Percentiles rank a stretch among this genome's conserved stretches.
Conservation (phyloP, 2,329 filamentous ascomycete genomes). For the Diatrype stigma region DNA sequence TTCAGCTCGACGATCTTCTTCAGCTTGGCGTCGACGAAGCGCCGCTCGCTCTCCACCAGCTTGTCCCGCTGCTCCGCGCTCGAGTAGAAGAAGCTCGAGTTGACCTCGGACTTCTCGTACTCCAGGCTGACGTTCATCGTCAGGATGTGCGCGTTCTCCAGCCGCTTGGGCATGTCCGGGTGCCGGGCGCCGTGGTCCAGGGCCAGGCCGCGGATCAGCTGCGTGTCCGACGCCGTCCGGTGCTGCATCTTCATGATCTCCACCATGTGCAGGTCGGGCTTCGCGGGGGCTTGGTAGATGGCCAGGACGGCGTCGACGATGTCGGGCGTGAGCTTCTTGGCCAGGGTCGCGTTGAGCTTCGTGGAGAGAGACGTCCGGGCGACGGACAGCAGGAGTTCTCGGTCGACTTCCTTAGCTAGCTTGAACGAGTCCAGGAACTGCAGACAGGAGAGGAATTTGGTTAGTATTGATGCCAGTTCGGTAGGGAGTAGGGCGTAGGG, state of each 20-base stretch:
- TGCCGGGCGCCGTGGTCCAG: slow-evolving; percentile 94
- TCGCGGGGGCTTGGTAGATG: slow-evolving; percentile 83
- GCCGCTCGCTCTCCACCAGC: slow-evolving; percentile 93
- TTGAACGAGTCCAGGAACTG: slow-evolving; percentile 95
- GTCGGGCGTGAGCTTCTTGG: slow-evolving; percentile 85
- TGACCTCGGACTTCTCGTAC: slow-evolving; percentile 99
- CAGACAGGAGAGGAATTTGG: neutral
- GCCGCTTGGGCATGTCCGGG: slow-evolving; percentile 95
- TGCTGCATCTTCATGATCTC: slow-evolving; percentile 99
- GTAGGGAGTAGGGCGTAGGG: too few species aligned
- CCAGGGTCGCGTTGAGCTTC: slow-evolving; percentile 86
- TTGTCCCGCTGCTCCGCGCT: slow-evolving; percentile 96
- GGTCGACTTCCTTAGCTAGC: slow-evolving; percentile 79
- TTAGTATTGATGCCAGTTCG: neutral
- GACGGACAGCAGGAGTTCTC: slow-evolving; percentile 88
- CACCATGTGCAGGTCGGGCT: slow-evolving; percentile 97
- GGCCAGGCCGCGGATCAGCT: slow-evolving; percentile 88
- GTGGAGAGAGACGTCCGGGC: slow-evolving; percentile 92
- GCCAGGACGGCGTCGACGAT: slow-evolving; percentile 95
- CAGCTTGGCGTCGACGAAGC: slow-evolving; percentile 93
- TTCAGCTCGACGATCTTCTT: slow-evolving; percentile 97
- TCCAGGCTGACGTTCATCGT: slow-evolving; percentile 95
- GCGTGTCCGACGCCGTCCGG: slow-evolving; percentile 89
- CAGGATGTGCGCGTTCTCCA: slow-evolving; percentile 93
- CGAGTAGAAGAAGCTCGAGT: slow-evolving; percentile 98